Evolutionary conservation across 225 moss, liverwort and hornwort genomes (phyloP), one percentile per base, ranked within the genome.

Genomic region (Pseudoscleropodium purum): DNA sequence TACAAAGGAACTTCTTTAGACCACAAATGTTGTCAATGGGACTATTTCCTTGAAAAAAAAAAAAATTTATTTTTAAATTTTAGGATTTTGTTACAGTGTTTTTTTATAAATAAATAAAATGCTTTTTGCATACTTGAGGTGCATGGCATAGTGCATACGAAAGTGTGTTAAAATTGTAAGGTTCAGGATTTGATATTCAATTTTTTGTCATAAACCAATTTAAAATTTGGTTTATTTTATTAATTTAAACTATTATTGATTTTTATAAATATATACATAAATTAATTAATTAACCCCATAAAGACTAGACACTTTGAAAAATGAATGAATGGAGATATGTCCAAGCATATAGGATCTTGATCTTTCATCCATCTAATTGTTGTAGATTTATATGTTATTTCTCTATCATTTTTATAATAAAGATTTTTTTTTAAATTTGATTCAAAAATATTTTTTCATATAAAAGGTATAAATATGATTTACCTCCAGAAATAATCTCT

Each of bases 51-150:
- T 8, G 15, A 30, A 65, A 66, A 65, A 45, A 45, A 45, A 45
- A 45, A 45, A 45, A 45, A 45, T n/a, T 13, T 51, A 51, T 14
- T 51, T 15, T 51, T 51, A 16, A 52, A 52, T 52, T 54, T 17
- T 54, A n/a, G 7, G 4, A 0, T 69, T 68, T 68, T n/a, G 23
- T 24, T 13, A n/a, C 21, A 4, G 7, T 34, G 18, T 0, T 0
- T 12, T 13, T 69, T 69, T n/a, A 69, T 23, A 69, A 21, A n/a
- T 23, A n/a, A n/a, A n/a, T 23, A 13, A n/a, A n/a, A 34, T 6
- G 5, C 21, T 68, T n/a, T 68, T n/a, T 68, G 12, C 7, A 68
- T 68, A 68, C 23, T 4, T n/a, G 2, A 23, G 4, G 1, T n/a
- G 7, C 23, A 23, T 69, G 4, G 23, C 23, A n/a, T n/a, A 23